Percentiles rank a stretch among this genome's conserved stretches.
Evolutionary conservation across 495 filamentous ascomycete species (phyloP).

Genomic region (Penicillium crystallinum): DNA sequence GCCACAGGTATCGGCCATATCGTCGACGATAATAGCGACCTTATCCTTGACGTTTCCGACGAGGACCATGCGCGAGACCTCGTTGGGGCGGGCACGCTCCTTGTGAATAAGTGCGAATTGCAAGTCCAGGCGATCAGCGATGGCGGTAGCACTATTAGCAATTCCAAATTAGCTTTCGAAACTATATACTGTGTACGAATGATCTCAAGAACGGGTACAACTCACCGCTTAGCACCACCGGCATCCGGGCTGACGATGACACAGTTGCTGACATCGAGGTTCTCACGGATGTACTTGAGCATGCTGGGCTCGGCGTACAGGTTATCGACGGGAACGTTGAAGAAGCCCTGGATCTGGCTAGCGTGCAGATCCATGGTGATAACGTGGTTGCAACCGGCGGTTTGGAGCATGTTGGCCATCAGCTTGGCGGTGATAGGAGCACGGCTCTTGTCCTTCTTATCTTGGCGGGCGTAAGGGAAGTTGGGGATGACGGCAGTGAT

Average conservation of each 20-base stretch:
- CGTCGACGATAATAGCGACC: constrained; percentile 74
- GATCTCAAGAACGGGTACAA: neutral
- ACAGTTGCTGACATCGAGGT: constrained; percentile 74
- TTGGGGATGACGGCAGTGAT: constrained; percentile 94
- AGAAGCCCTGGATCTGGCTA: constrained; percentile 76
- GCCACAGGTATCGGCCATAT: constrained; percentile 89
- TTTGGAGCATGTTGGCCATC: constrained; percentile 97
- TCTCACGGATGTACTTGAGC: constrained; percentile 83
- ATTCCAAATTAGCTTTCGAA: constrained; percentile 2
- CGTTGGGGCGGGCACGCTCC: constrained; percentile 90
- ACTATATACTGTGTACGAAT: neutral
- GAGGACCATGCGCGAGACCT: constrained; percentile 92
- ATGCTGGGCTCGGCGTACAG: constrained; percentile 94
- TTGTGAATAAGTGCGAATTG: constrained; percentile 99
- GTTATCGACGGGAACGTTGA: constrained; percentile 97
- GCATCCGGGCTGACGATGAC: constrained; percentile 97
- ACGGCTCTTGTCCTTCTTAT: constrained; percentile 97
- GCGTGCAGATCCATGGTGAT: constrained; percentile 80
- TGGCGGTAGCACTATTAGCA: constrained; percentile 69
- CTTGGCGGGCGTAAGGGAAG: constrained; percentile 97
- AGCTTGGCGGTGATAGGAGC: constrained; percentile 83
- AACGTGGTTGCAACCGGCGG: constrained; percentile 80
- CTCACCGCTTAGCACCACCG: constrained; percentile 89
- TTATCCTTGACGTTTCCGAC: constrained; percentile 59
- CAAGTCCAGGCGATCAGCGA: constrained; percentile 89